Evolutionary conservation across 495 filamentous ascomycete species (phyloP).

Genomic region (Copromyces sp.): DNA sequence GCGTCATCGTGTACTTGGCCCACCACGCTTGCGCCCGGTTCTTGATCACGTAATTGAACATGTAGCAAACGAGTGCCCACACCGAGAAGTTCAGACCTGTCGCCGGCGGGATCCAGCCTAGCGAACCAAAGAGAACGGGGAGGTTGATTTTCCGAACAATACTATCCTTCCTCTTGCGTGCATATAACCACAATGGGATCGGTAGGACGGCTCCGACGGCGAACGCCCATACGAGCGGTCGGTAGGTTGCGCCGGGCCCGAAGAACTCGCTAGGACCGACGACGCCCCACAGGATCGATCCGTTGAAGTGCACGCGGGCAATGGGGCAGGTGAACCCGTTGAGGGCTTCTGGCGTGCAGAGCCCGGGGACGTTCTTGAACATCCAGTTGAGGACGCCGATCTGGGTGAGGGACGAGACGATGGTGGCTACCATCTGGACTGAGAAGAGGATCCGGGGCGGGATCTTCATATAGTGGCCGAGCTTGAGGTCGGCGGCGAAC

Average conservation of each 20-base stretch:
- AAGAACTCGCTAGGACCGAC: constrained; percentile 73
- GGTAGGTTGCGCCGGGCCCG: constrained; percentile 59
- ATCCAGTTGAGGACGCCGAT: constrained; percentile 84
- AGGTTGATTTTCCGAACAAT: constrained; percentile 58
- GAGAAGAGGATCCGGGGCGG: constrained; percentile 70
- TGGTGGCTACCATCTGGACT: constrained; percentile 72
- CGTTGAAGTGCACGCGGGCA: constrained; percentile 83
- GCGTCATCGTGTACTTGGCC: constrained; percentile 83
- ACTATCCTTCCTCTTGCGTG: constrained; percentile 32
- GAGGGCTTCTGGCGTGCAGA: constrained; percentile 68
- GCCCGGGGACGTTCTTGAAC: constrained; percentile 62
- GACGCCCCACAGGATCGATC: constrained; percentile 80
- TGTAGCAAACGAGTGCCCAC: constrained; percentile 70
- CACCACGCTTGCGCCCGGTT: constrained; percentile 62
- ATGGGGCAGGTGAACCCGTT: constrained; percentile 85
- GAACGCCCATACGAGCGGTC: constrained; percentile 66
- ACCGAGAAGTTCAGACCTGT: constrained; percentile 77
- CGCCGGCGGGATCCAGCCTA: constrained; percentile 76
- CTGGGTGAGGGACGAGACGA: constrained; percentile 69
- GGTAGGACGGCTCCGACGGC: constrained; percentile 61
- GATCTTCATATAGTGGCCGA: constrained; percentile 91
- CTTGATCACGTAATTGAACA: constrained; percentile 70
- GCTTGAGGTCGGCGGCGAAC: constrained; percentile 77
- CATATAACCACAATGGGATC: constrained; percentile 54
- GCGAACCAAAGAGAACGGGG: constrained; percentile 60